Evolutionary conservation across 2,329 filamentous ascomycete genomes (phyloP).

Genomic region (Colletotrichum kahawae): DNA sequence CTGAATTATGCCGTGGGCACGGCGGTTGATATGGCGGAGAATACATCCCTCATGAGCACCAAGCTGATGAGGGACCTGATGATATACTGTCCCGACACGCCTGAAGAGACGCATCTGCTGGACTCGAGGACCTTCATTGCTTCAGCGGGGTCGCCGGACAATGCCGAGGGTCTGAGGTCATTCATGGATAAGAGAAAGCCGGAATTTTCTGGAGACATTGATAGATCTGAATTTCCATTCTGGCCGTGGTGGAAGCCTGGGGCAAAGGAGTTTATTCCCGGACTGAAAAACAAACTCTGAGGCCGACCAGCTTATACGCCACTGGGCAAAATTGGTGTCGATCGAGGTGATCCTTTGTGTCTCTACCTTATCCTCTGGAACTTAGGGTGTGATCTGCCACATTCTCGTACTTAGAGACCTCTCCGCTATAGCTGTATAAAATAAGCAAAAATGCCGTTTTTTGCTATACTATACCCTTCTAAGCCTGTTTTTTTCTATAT

Average conservation of each 20-base stretch:
- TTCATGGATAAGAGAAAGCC: neutral
- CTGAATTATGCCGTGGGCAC: neutral
- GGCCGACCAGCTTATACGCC: neutral
- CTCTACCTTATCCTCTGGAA: neutral
- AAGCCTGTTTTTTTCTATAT: too few species aligned
- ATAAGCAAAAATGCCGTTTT: too few species aligned
- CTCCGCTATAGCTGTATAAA: too few species aligned
- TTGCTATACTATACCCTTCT: too few species aligned
- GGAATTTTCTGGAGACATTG: neutral
- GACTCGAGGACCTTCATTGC: neutral
- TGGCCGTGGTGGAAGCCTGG: neutral
- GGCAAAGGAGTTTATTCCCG: neutral
- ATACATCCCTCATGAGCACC: slow-evolving; percentile 9
- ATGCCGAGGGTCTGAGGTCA: neutral
- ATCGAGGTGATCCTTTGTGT: neutral
- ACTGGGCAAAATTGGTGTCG: rapidly evolving
- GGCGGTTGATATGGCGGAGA: neutral
- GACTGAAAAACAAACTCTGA: neutral
- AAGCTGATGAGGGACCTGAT: slow-evolving; percentile 21
- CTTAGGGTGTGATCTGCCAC: too few species aligned
- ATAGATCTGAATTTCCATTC: neutral
- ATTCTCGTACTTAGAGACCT: too few species aligned
- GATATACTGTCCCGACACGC: neutral
- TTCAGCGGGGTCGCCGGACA: neutral
- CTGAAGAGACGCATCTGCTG: neutral